Percentiles rank a stretch among this genome's conserved stretches.
phyloP scores from a whole-genome alignment of 331 rosid species.

The Malus hybrid region DNA sequence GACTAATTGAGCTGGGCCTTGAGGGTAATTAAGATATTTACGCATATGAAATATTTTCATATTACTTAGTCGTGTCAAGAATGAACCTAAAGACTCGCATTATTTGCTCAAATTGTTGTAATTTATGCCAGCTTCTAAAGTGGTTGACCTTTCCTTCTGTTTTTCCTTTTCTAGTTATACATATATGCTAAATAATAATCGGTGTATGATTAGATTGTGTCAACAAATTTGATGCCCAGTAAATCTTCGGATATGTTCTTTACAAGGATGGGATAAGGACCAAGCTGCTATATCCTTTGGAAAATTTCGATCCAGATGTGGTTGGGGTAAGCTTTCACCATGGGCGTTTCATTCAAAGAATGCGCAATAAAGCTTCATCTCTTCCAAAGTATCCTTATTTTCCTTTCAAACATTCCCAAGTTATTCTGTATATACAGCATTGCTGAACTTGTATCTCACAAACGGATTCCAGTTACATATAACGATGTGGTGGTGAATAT shows the following conservation, averaged over 20 bases:
- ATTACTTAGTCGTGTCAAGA: background rate
- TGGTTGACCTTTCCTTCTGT: background rate
- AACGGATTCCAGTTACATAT: background rate
- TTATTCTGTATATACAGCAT: background rate
- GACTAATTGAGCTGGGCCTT: slow-evolving; percentile 24
- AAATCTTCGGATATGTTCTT: slow-evolving; percentile 10
- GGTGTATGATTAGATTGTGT: slow-evolving; percentile 20
- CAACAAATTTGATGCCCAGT: slow-evolving; percentile 16
- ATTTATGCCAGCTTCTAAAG: background rate
- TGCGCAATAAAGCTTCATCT: slow-evolving; percentile 8
- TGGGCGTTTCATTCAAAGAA: slow-evolving; percentile 12
- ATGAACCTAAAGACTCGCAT: background rate
- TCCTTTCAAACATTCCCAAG: background rate
- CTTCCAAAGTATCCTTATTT: slow-evolving; percentile 11
- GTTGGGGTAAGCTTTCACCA: slow-evolving; percentile 17
- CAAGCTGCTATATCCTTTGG: slow-evolving; percentile 2
- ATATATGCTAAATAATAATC: background rate
- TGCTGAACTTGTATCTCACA: background rate
- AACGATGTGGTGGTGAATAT: background rate
- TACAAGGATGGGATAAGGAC: slow-evolving; percentile 15
- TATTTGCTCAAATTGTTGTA: background rate
- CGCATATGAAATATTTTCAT: too few relatives aligned
- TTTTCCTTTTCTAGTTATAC: background rate
- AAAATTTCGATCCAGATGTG: background rate
- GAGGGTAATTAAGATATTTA: slow-evolving; percentile 12